Base-by-base conservation (phyloP, 78 protist species). In the Tieghemostelium lacteum region DNA sequence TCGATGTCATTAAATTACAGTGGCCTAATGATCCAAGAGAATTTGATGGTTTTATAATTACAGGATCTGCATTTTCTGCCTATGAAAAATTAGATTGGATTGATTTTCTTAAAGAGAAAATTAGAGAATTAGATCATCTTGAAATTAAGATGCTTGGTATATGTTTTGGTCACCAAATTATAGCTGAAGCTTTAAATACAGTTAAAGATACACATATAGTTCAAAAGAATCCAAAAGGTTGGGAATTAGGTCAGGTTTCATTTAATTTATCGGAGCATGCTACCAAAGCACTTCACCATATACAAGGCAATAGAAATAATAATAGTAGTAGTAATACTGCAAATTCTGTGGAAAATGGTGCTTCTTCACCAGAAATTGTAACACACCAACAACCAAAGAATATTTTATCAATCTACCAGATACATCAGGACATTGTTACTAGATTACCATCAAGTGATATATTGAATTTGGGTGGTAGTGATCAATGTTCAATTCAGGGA, bases 81-180 rank as follows among this genome's bases (percentile, higher is more conserved):
- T 88, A 88, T 22, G 87, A 75, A 29, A 4, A 45, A 4, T 63
- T 66, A 17, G 73, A 69, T 16, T 88, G 93, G 93, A 88, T 88
- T 50, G 17, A 29, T 0, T 3, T 61, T 19, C 40, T 88, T 16
- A 67, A 70, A 42, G 24, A 50, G 10, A 67, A 72, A 10, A 24
- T 88, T 20, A 55, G 33, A 10, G 73, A 88, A 10, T 36, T 88
- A 34, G 78, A 63, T 45, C 17, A 52, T 12, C 16, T 42, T 10
- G 78, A 88, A 8, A 55, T 74, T n/a, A 88, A 88, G 31, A 69
- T 88, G 7, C 63, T 73, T 36, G 93, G 93, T 40, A 88, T 88
- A 19, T 88, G 93, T 36, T 88, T 88, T 63, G 93, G 93, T 29
- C 93, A 88, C 37, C 93, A 88, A 62, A 62, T 75, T 12, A 2